Conservation (phyloP, 164 flowering plant genomes). For the Paratinospora sagittata region DNA sequence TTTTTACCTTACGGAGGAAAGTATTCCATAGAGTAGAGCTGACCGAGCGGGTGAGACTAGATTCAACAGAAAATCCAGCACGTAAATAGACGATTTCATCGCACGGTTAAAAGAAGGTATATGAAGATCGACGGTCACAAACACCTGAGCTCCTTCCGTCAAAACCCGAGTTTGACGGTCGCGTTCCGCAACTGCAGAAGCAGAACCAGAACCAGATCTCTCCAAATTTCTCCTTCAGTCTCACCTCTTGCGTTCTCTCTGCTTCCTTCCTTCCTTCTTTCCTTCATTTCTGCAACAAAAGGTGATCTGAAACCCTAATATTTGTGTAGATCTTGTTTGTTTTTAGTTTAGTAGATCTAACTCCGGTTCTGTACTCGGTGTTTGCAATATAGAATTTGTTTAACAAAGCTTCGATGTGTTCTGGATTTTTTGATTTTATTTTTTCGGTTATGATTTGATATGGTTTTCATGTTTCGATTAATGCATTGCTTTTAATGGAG, state of each 20-base stretch:
- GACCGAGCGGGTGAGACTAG: not conserved
- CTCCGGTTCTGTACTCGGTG: not conserved
- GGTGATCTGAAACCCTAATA: constrained; percentile 2
- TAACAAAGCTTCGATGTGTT: not conserved
- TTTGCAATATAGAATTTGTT: not conserved
- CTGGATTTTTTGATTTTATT: not conserved
- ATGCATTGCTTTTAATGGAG: not conserved
- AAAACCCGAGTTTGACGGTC: constrained; percentile 9
- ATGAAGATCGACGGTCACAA: constrained; percentile 22
- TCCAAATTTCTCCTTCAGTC: not conserved
- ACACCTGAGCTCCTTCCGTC: not conserved
- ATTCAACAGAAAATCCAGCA: not conserved
- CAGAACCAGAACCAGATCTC: no score
- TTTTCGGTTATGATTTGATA: not conserved
- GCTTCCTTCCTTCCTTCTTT: not conserved
- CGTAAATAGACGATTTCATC: not conserved
- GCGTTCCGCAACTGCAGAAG: not conserved
- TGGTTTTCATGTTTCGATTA: not conserved
- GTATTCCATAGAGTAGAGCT: not conserved
- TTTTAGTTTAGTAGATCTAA: not conserved
- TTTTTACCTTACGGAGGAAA: no score
- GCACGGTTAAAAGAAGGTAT: not conserved
- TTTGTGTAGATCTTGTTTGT: not conserved
- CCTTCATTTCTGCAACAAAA: not conserved
- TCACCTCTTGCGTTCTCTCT: not conserved